Conservation (phyloP, 2,329 filamentous ascomycete genomes). For the Paraphoma sp. region DNA sequence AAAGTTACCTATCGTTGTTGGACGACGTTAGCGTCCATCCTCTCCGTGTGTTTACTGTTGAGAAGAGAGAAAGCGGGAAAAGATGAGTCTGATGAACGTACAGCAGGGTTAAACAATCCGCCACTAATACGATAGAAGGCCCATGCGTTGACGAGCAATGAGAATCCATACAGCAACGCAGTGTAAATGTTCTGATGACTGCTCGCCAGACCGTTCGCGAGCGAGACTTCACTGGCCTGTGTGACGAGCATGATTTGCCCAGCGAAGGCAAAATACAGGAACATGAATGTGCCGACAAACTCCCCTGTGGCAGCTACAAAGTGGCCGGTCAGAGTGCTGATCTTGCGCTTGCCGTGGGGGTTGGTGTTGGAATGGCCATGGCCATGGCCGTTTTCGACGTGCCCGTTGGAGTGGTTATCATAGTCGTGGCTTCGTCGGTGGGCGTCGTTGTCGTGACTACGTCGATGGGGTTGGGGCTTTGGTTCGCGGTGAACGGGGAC, state of each 20-base stretch:
- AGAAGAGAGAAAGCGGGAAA: neutral
- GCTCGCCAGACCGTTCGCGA: slow-evolving; percentile 21
- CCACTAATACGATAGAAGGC: slow-evolving; percentile 41
- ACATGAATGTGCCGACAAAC: slow-evolving; percentile 41
- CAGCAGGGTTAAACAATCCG: slow-evolving; percentile 21
- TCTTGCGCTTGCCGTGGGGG: slow-evolving; percentile 6
- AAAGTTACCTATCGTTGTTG: slow-evolving; percentile 22
- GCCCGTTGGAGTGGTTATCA: neutral
- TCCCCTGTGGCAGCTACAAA: slow-evolving; percentile 37
- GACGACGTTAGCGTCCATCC: too few species aligned
- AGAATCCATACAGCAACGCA: slow-evolving; percentile 39
- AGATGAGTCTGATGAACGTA: slow-evolving; percentile 12
- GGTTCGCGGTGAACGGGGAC: slow-evolving; percentile 12
- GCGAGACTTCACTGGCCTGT: slow-evolving; percentile 20
- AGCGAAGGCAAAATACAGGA: slow-evolving; percentile 39
- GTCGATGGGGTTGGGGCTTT: slow-evolving; percentile 9
- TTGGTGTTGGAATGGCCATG: neutral
- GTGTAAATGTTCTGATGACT: slow-evolving; percentile 33
- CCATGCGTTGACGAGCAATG: slow-evolving; percentile 40
- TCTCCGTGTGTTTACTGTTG: too few species aligned
- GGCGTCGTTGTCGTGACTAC: slow-evolving; percentile 3
- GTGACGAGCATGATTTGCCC: slow-evolving; percentile 34
- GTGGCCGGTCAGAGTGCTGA: slow-evolving; percentile 20
- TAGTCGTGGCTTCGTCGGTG: slow-evolving; percentile 2
- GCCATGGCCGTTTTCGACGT: neutral